phyloP scores from a whole-genome alignment of 331 rosid genomes.

The Stylosanthes scabra region DNA sequence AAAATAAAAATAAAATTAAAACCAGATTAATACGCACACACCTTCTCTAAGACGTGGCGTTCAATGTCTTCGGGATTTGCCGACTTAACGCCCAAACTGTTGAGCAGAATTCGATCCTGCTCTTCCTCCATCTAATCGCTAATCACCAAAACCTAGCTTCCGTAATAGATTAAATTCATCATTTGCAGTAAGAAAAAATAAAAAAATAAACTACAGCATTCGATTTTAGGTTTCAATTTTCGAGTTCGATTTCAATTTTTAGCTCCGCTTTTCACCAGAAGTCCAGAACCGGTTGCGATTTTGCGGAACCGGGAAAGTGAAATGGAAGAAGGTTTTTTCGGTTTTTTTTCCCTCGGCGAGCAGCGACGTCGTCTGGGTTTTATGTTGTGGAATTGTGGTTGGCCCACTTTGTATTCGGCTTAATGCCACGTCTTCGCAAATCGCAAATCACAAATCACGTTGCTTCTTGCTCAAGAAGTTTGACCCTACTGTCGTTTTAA shows the following conservation, averaged over 20 bases:
- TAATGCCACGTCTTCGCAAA: no score
- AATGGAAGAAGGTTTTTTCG: no score
- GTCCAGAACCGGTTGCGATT: neutral
- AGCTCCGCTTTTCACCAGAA: neutral
- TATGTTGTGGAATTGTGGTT: no score
- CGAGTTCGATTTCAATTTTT: neutral
- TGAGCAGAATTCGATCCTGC: slow-evolving; percentile 73
- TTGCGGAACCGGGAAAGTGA: neutral
- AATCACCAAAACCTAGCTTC: slow-evolving; percentile 13
- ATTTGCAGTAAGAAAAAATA: neutral
- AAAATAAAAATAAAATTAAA: neutral
- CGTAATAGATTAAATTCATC: slow-evolving; percentile 5
- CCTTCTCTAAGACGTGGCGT: slow-evolving; percentile 74
- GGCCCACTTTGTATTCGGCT: no score
- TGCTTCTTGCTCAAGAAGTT: no score
- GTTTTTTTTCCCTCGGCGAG: no score
- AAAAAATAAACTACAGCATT: neutral
- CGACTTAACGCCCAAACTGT: slow-evolving; percentile 77
- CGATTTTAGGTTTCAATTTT: neutral
- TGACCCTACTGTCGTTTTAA: no score
- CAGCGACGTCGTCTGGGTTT: no score
- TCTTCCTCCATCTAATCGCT: slow-evolving; percentile 74
- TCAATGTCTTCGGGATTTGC: slow-evolving; percentile 90
- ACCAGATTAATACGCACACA: slow-evolving; percentile 26
- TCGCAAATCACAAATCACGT: no score